phyloP scores from a whole-genome alignment of 2,329 filamentous ascomycete species.

The Phialophora tarda region DNA sequence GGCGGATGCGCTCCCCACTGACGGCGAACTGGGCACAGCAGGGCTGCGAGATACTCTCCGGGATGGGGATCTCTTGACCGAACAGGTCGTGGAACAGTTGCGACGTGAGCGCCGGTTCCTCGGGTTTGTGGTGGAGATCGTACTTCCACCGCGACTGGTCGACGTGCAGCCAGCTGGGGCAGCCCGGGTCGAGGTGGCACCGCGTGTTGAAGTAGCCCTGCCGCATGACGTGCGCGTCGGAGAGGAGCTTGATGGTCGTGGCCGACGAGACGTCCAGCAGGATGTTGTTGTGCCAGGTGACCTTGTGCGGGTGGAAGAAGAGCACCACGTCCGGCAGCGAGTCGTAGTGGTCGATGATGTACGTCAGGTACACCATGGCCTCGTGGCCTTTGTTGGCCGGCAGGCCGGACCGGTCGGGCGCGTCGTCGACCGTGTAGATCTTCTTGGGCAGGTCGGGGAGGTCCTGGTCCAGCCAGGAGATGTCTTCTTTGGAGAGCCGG shows the following conservation, averaged over 20 bases:
- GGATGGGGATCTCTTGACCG: constrained; percentile 45
- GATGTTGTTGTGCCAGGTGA: constrained; percentile 66
- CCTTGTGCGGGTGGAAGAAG: constrained; percentile 65
- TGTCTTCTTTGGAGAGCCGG: constrained; percentile 45
- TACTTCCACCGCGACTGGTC: constrained; percentile 47
- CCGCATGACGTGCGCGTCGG: constrained; percentile 57
- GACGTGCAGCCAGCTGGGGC: constrained; percentile 62
- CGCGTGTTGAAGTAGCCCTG: constrained; percentile 66
- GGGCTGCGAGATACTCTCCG: constrained; percentile 61
- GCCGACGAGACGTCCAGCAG: constrained; percentile 57
- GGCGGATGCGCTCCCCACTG: constrained; percentile 62
- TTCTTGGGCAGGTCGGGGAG: constrained; percentile 44
- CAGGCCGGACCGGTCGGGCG: constrained; percentile 39
- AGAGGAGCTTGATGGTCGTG: constrained; percentile 58
- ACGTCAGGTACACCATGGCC: constrained; percentile 67
- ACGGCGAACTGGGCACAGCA: constrained; percentile 71
- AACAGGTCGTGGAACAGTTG: constrained; percentile 53
- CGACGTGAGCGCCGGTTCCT: constrained; percentile 53
- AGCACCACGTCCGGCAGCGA: constrained; percentile 64
- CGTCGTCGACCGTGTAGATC: constrained; percentile 34
- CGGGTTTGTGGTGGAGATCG: constrained; percentile 51
- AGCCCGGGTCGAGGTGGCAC: constrained; percentile 64
- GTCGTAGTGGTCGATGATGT: constrained; percentile 68
- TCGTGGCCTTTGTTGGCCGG: constrained; percentile 66
- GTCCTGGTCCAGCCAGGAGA: constrained; percentile 52